Evolutionary conservation across 306 rosid species (phyloP).

Genomic region (Erythrophleum fordii): DNA sequence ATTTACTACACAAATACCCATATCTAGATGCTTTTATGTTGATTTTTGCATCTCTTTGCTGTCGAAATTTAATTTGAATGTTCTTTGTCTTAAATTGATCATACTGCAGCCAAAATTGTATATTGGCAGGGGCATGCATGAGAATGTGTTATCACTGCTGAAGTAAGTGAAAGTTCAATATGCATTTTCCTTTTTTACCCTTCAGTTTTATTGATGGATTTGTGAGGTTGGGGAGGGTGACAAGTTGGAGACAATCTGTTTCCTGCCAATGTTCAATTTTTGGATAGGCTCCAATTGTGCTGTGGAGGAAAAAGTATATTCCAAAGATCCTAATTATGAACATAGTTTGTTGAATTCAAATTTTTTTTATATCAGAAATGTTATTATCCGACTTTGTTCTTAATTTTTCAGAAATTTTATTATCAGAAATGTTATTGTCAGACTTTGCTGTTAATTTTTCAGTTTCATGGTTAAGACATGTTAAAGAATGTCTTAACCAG

Average conservation of each 20-base stretch:
- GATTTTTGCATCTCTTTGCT: background rate
- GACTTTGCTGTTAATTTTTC: background rate
- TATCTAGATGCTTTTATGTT: conserved; percentile 21
- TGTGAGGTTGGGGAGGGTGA: background rate
- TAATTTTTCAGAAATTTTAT: too few relatives aligned
- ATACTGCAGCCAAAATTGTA: conserved; percentile 90
- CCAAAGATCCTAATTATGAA: background rate
- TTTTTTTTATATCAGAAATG: background rate
- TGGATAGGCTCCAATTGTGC: background rate
- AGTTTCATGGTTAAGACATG: background rate
- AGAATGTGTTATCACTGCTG: conserved; percentile 73
- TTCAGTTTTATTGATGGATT: background rate
- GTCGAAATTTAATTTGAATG: conserved; percentile 24
- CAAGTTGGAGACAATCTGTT: conserved; percentile 2
- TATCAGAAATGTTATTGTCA: too few relatives aligned
- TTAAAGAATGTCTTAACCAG: conserved; percentile 20
- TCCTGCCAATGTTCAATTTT: background rate
- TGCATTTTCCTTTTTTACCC: conserved; percentile 11
- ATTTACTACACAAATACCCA: conserved; percentile 29
- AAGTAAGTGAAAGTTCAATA: conserved; percentile 62
- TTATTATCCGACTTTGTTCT: too few relatives aligned
- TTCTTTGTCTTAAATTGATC: conserved; percentile 40
- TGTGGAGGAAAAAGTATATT: background rate
- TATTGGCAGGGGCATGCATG: conserved; percentile 96
- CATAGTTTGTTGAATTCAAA: background rate